Base-by-base conservation (phyloP, 2,329 filamentous ascomycete genomes). In the Immersiporthe knoxdaviesiana region DNA sequence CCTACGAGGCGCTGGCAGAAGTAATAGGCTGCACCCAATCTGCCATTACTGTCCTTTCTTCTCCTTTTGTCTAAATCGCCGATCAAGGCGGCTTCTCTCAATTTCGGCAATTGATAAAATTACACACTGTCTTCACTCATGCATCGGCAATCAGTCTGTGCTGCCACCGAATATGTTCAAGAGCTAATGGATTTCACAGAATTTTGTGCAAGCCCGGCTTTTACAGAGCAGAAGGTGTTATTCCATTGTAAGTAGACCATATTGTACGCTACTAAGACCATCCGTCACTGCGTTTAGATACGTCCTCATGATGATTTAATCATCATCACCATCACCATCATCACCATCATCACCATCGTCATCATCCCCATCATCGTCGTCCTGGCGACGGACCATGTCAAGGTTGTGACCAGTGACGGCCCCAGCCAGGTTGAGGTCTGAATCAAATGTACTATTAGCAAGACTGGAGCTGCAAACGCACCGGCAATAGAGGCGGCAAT, bases 371-470 rank as follows among this genome's bases (percentile, higher is more conserved):
- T 30, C 54, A 30, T 66, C 64, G 12, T 47, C 65, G 21, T 66
- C 65, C 35, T 58, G 62, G 27, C 63, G 64, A 18, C 37, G 54
- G 1, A 66, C 32, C 44, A 44, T 18, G 14, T 59, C 24, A 24
- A 35, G n/a, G 18, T 39, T 54, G 32, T 32, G 41, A 37, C n/a
- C 21, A n/a, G 30, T 39, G 24, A n/a, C 3, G 11, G 18, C 47
- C 10, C 30, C 39, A 47, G 41, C 32, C 27, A 61, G n/a, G 32
- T 11, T 61, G 30, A 67, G 58, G 37, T 67, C 65, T 67, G 58
- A 32, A 21, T 3, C 11, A 8, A 14, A 52, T n/a, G 11, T 50
- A 27, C 54, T 18, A 37, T 59, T 32, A 59, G 56, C 30, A 11
- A 30, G 18, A 27, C 52, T 35, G 10, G 4, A 11, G 18, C 44